phyloP scores from a whole-genome alignment of 164 flowering plant species.

The Dillenia suffruticosa region DNA sequence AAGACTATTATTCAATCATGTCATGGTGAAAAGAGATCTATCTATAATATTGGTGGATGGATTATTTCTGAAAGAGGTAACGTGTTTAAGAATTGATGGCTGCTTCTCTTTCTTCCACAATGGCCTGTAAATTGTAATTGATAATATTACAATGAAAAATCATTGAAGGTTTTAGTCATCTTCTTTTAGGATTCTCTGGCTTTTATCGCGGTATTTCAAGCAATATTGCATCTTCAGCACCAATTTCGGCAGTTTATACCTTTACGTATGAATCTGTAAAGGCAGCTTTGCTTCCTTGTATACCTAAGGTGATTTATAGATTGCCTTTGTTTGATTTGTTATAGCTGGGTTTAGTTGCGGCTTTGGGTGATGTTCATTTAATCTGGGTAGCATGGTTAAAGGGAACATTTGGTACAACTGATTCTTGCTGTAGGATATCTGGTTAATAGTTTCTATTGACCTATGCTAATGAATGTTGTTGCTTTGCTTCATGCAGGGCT shows the following conservation, averaged over 20 bases:
- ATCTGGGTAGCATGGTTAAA: no score
- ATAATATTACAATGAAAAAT: not conserved
- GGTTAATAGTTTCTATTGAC: not conserved
- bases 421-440: no score
- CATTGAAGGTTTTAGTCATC: not conserved
- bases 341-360: not conserved
- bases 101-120: not conserved
- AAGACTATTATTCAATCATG: conserved; percentile 89
- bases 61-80: conserved; percentile 90
- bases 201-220: conserved; percentile 92
- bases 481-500: conserved; percentile 46
- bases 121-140: no score
- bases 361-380: not conserved
- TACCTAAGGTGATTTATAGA: conserved; percentile 61
- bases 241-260: conserved; percentile 93
- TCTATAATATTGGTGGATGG: conserved; percentile 47
- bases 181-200: conserved; percentile 66
- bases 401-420: no score
- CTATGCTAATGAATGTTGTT: not conserved
- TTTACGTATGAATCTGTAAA: conserved; percentile 93
- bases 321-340: not conserved
- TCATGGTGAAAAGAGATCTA: conserved; percentile 43
- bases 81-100: not conserved
- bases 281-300: conserved; percentile 69
- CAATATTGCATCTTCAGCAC: conserved; percentile 91